Evolutionary conservation across 2,329 filamentous ascomycete genomes (phyloP).

Genomic region (Penicillium digitatum): DNA sequence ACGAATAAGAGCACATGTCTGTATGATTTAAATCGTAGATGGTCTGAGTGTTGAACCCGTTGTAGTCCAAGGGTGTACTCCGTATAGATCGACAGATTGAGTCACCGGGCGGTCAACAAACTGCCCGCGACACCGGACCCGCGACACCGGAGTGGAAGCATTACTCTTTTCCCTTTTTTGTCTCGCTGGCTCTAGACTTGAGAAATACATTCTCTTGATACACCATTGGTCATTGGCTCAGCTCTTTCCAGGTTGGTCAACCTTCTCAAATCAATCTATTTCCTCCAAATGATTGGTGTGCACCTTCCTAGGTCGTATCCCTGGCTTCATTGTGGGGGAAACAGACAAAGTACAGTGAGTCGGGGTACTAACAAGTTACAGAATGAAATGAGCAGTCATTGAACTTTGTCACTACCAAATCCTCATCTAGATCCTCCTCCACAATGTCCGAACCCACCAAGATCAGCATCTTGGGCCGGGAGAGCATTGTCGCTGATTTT

Average conservation of each 20-base stretch:
- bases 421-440: constrained; percentile 8
- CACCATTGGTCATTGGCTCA: not conserved
- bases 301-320: not conserved
- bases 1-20: not conserved
- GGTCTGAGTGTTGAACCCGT: not conserved
- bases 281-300: not conserved
- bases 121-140: constrained; percentile 23
- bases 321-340: constrained; percentile 16
- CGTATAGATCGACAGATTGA: constrained; percentile 11
- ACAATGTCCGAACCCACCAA: constrained; percentile 49
- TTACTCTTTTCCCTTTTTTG: constrained; percentile 9
- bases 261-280: not conserved
- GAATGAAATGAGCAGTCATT: constrained; percentile 25
- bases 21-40: not conserved
- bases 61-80: not conserved
- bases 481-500: constrained; percentile 88
- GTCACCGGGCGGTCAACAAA: constrained; percentile 22
- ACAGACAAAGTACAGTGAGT: constrained; percentile 8
- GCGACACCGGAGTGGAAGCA: constrained; percentile 24
- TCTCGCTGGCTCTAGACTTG: not conserved
- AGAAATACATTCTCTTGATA: not conserved
- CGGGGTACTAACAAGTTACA: constrained; percentile 16
- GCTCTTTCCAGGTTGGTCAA: not conserved
- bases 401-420: constrained; percentile 12
- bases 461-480: constrained; percentile 80